Evolutionary conservation across 257 asterid genomes (phyloP).

Genomic region (Solanum gracilifrons): DNA sequence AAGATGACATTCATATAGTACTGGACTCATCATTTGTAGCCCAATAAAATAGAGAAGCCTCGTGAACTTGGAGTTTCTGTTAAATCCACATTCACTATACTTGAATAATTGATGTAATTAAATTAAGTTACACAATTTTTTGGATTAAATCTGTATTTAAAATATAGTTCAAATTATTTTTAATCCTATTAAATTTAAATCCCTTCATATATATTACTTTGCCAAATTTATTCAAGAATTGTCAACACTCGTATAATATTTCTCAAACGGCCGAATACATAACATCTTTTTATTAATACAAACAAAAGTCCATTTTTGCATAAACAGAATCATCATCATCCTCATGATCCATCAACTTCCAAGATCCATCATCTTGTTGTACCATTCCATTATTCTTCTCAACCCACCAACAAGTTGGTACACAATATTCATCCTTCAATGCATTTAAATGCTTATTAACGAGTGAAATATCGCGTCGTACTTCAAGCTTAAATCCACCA

Average conservation of each 20-base stretch:
- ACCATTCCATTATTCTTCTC: constrained; percentile 68
- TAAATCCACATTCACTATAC: background rate
- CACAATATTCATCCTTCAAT: constrained; percentile 46
- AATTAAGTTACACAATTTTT: background rate
- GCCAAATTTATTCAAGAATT: background rate
- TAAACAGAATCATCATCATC: background rate
- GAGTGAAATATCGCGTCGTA: constrained; percentile 23
- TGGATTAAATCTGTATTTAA: background rate
- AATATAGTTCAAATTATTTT: background rate
- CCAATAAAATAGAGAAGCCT: background rate
- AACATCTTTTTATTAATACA: background rate
- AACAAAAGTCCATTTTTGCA: background rate
- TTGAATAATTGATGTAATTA: background rate
- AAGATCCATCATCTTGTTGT: constrained; percentile 63
- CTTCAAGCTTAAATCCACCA: constrained; percentile 9
- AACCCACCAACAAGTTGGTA: constrained; percentile 59
- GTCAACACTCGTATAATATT: background rate
- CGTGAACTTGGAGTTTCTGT: background rate
- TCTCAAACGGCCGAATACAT: background rate
- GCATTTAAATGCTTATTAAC: constrained; percentile 47
- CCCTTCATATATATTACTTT: background rate
- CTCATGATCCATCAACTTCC: constrained; percentile 58
- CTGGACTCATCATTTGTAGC: background rate
- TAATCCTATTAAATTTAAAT: background rate
- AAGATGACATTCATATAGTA: background rate